Evolutionary conservation across 176 grass and related monocot species (phyloP).

Genomic region (Aegilops speltoides): DNA sequence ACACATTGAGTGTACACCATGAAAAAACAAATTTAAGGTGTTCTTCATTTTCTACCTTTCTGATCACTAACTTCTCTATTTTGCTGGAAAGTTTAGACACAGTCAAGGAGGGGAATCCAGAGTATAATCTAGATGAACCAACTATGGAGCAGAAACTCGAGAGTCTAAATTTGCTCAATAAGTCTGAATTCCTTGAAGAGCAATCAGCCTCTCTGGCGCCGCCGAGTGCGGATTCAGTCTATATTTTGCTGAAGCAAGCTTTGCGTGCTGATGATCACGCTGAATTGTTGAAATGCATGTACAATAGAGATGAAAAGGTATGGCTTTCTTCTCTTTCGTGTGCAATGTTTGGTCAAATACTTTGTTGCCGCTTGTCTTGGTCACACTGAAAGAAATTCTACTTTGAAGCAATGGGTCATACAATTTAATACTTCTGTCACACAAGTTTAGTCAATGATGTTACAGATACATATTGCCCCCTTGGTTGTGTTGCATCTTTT

Average conservation of each 20-base stretch:
- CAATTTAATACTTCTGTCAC: background rate
- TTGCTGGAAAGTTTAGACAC: constrained; percentile 35
- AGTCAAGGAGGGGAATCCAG: constrained; percentile 31
- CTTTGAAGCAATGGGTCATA: background rate
- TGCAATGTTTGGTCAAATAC: constrained; percentile 3
- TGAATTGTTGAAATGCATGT: constrained; percentile 72
- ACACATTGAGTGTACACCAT: background rate
- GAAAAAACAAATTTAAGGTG: background rate
- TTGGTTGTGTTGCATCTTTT: background rate
- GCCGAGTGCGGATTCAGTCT: constrained; percentile 87
- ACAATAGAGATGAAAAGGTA: constrained; percentile 84
- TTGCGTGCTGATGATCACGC: constrained; percentile 77
- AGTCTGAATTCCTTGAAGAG: constrained; percentile 28
- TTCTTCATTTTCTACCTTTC: background rate
- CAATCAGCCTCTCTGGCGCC: constrained; percentile 46
- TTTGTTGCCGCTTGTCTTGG: background rate
- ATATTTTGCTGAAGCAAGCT: constrained; percentile 96
- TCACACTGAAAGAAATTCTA: background rate
- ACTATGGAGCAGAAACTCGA: constrained; percentile 86
- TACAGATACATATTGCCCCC: background rate
- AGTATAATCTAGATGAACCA: constrained; percentile 65
- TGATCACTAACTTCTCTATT: constrained; percentile 13
- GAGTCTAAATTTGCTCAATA: constrained; percentile 55
- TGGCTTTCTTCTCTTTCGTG: constrained; percentile 14
- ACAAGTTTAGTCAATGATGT: background rate